Conservation (phyloP, 2,329 filamentous ascomycete genomes). For the Pseudocercospora musae region DNA sequence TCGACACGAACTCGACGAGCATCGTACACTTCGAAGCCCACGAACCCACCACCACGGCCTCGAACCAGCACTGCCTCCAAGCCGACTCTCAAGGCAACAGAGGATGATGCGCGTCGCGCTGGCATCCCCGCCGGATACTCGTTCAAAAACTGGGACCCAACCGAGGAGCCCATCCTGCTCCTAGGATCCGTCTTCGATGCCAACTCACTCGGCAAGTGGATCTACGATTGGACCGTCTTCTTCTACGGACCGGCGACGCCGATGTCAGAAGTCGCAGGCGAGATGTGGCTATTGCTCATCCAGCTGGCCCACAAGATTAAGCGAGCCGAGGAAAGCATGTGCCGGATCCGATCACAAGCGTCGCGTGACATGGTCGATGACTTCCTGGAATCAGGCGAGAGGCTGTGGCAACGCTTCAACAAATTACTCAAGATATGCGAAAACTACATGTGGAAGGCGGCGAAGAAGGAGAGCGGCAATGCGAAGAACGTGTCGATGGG, state of each 20-base stretch:
- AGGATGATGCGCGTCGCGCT: slow-evolving; percentile 60
- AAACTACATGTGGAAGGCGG: slow-evolving; percentile 88
- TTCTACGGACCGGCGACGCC: slow-evolving; percentile 77
- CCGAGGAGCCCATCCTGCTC: slow-evolving; percentile 88
- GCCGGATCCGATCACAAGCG: slow-evolving; percentile 67
- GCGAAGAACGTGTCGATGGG: slow-evolving; percentile 71
- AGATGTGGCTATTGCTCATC: slow-evolving; percentile 92
- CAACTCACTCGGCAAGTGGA: slow-evolving; percentile 97
- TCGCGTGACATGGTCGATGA: slow-evolving; percentile 80
- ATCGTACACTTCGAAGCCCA: slow-evolving; percentile 53
- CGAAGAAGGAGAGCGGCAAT: slow-evolving; percentile 64
- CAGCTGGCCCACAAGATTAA: slow-evolving; percentile 92
- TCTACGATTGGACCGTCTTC: slow-evolving; percentile 98
- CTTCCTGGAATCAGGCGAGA: slow-evolving; percentile 84
- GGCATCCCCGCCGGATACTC: slow-evolving; percentile 87
- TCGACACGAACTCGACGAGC: slow-evolving; percentile 34
- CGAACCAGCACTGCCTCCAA: slow-evolving; percentile 40
- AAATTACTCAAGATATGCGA: slow-evolving; percentile 87
- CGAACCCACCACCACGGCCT: slow-evolving; percentile 47
- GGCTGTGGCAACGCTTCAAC: slow-evolving; percentile 80
- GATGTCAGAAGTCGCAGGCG: slow-evolving; percentile 86
- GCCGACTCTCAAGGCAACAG: slow-evolving; percentile 52
- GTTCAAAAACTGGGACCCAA: slow-evolving; percentile 96
- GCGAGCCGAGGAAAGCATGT: slow-evolving; percentile 74
- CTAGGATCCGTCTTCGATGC: slow-evolving; percentile 95